Percentiles rank a stretch among this genome's conserved stretches.
These are phyloP conservation scores for Obelidium mucronatum DNA, from an alignment of 192 early-diverging fungal species.

Conservation along the genomic window DNA sequence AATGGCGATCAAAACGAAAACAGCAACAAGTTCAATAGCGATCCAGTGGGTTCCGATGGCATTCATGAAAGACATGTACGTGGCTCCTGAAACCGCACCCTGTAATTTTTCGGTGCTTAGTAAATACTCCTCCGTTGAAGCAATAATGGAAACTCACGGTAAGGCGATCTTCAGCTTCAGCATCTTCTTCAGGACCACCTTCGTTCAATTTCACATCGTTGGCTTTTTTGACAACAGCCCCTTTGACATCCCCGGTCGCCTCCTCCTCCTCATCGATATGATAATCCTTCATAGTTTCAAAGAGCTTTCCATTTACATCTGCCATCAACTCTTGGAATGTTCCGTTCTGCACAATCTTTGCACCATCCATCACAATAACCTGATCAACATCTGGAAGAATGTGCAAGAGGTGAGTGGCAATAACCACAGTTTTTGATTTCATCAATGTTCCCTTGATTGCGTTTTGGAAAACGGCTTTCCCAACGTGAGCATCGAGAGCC, in stretches of 20 bases:
- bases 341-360: slow-evolving; percentile 65
- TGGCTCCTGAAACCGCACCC: slow-evolving; percentile 13
- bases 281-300: slow-evolving; percentile 42
- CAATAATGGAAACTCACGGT: slow-evolving; percentile 3
- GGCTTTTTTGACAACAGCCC: background rate
- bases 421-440: slow-evolving; percentile 64
- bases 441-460: slow-evolving; percentile 49
- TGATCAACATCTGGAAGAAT: slow-evolving; percentile 66
- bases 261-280: slow-evolving; percentile 27
- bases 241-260: background rate
- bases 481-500: slow-evolving; percentile 71
- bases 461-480: slow-evolving; percentile 66
- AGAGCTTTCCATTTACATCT: slow-evolving; percentile 4
- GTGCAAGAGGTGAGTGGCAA: slow-evolving; percentile 73
- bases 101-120: background rate
- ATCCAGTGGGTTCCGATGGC: slow-evolving; percentile 13
- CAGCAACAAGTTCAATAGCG: background rate
- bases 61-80: background rate
- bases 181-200: no score
- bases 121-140: background rate
- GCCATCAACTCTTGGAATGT: slow-evolving; percentile 59
- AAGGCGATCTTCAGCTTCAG: slow-evolving; percentile 24
- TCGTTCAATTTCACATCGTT: slow-evolving; percentile 7
- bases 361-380: slow-evolving; percentile 68
- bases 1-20: background rate